Evolutionary conservation across 805 yeast genomes (phyloP).

Genomic region (Millerago galiae): DNA sequence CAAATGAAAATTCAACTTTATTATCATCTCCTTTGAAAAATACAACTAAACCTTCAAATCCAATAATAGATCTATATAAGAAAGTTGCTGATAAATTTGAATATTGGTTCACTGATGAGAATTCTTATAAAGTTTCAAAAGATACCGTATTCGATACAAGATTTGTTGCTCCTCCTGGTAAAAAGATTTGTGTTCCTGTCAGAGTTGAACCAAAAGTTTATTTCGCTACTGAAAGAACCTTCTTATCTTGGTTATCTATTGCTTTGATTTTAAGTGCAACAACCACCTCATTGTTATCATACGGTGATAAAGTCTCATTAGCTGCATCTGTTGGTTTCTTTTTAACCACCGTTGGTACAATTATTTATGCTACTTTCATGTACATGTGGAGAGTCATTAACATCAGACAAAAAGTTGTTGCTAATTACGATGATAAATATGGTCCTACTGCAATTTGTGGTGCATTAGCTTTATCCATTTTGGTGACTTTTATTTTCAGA

Average conservation of each 20-base stretch:
- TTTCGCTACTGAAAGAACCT: slow-evolving; percentile 96
- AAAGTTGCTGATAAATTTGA: slow-evolving; percentile 25
- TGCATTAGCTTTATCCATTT: slow-evolving; percentile 64
- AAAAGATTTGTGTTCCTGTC: slow-evolving; percentile 84
- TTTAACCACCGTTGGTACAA: slow-evolving; percentile 67
- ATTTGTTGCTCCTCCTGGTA: slow-evolving; percentile 79
- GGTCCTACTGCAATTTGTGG: slow-evolving; percentile 85
- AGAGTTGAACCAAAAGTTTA: slow-evolving; percentile 98
- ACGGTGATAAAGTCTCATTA: slow-evolving; percentile 70
- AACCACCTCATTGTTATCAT: slow-evolving; percentile 78
- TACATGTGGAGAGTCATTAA: slow-evolving; percentile 79
- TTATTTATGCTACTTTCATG: slow-evolving; percentile 62
- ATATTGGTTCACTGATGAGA: slow-evolving; percentile 45
- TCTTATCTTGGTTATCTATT: slow-evolving; percentile 87
- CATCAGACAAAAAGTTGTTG: slow-evolving; percentile 77
- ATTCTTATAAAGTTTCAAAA: slow-evolving; percentile 47
- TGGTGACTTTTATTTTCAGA: slow-evolving; percentile 47
- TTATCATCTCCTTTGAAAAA: slow-evolving; percentile 16
- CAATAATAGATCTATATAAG: slow-evolving; percentile 19
- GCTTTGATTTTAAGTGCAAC: slow-evolving; percentile 84
- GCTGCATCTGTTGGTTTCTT: slow-evolving; percentile 85
- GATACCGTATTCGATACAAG: slow-evolving; percentile 58
- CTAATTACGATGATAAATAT: slow-evolving; percentile 75
- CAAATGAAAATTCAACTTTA: slow-evolving; percentile 27
- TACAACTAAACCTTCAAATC: slow-evolving; percentile 8